Base-by-base conservation (phyloP, 441 rosid species). In the Gossypium trilobum region DNA sequence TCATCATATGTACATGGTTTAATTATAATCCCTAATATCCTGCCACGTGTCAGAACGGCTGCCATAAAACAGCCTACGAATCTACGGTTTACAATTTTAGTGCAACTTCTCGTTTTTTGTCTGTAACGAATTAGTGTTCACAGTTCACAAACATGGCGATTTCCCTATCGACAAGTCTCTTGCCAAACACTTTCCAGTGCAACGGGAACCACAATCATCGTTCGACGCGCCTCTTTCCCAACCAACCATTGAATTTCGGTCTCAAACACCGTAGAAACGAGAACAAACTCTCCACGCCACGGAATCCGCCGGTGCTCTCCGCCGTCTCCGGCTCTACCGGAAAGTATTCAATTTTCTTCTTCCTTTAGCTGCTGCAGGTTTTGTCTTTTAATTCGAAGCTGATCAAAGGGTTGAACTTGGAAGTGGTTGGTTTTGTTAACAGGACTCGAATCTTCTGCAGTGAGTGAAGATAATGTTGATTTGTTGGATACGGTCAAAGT, bases 251-350 rank as follows among this genome's bases (percentile, higher is more conserved):
- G 50, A 51, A 0, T 0, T 73, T n/a, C 58, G 44, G 16, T 78
- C 70, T 76, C 85, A 58, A 48, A 9, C 8, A 57, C 78, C 27
- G 70, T 56, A 29, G 31, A 51, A 14, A 20, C 55, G 69, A 44
- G 5, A 42, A 20, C 52, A 42, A 46, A 61, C 50, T 77, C 59
- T 73, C 82, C 51, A 74, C 72, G 9, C 80, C 68, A 55, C 79
- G 63, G 52, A 56, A 75, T 70, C 66, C 7, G 23, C 64, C 81
- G 55, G 70, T 70, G 16, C 79, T 78, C 59, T 82, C 89, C 23
- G 90, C 98, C 29, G 44, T 82, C 70, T 83, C 94, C 14, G 85
- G 85, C 33, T 85, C 94, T 68, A 66, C 85, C 20, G 93, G 92
- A 71, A 70, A 77, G 87, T 71, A 48, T n/a, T 31, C 44, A 1